These are phyloP conservation scores for Entomortierella lignicola DNA, from an alignment of 192 early-diverging fungal genomes.

Conservation along the genomic window DNA sequence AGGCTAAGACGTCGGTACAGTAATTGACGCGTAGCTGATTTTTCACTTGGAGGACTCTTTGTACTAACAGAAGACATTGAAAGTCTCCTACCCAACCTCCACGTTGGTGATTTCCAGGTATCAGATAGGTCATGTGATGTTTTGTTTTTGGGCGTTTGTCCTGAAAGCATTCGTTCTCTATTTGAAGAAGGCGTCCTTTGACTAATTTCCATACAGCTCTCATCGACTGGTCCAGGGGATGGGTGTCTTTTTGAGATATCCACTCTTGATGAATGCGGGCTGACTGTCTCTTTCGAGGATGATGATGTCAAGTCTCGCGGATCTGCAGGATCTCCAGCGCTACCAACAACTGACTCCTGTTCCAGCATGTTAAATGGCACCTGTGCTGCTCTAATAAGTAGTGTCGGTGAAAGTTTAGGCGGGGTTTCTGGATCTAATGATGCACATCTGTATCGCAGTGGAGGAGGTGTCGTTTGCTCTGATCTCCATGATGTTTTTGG, in stretches of 20 bases:
- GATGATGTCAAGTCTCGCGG: background rate
- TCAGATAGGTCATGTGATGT: background rate
- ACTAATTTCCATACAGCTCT: background rate
- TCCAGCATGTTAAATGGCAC: background rate
- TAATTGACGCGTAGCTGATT: background rate
- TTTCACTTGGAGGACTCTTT: slow-evolving; percentile 4
- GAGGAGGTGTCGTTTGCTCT: slow-evolving; percentile 3
- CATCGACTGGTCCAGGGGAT: background rate
- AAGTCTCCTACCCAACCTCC: background rate
- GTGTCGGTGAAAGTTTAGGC: background rate
- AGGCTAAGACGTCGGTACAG: background rate
- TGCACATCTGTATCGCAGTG: slow-evolving; percentile 2
- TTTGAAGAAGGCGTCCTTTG: background rate
- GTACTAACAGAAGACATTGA: slow-evolving; percentile 13
- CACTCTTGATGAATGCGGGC: background rate
- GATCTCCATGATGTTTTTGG: background rate
- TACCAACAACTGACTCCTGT: background rate
- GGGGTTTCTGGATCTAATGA: slow-evolving; percentile 13
- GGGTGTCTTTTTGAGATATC: background rate
- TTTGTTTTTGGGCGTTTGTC: background rate
- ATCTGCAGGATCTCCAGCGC: background rate
- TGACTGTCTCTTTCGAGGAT: background rate
- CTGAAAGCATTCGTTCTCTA: background rate
- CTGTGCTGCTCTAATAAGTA: background rate
- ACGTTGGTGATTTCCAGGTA: background rate